These are phyloP conservation scores for Beta corolliflora DNA, from an alignment of 179 eudicot genomes.

Conservation along the genomic window DNA sequence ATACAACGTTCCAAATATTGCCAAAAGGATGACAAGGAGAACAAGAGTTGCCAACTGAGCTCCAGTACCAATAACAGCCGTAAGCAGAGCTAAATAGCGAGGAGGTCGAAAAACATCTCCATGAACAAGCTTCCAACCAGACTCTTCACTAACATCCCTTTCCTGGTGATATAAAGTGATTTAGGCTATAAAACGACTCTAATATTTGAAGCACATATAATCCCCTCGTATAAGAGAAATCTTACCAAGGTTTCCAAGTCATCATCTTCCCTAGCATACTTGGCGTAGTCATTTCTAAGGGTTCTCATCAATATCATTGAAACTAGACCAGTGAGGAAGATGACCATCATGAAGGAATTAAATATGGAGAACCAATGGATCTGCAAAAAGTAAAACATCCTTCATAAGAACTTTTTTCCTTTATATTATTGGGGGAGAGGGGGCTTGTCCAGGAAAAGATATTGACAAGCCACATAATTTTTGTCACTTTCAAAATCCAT, in stretches of 20 bases:
- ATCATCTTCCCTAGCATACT: slow-evolving; percentile 98
- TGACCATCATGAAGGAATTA: slow-evolving; percentile 99
- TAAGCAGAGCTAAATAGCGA: slow-evolving; percentile 62
- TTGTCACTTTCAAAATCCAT: background rate
- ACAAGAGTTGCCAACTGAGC: slow-evolving; percentile 87
- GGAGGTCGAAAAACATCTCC: slow-evolving; percentile 97
- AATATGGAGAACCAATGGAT: slow-evolving; percentile 94
- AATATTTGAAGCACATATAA: slow-evolving; percentile 10
- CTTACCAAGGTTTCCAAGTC: slow-evolving; percentile 89
- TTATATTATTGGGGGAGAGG: background rate
- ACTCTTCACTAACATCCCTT: slow-evolving; percentile 90
- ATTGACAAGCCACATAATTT: background rate
- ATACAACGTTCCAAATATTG: slow-evolving; percentile 83
- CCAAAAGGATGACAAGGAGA: slow-evolving; percentile 81
- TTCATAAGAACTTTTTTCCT: background rate
- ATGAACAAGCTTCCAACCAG: slow-evolving; percentile 98
- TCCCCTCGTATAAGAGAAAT: slow-evolving; percentile 4
- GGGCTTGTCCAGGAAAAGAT: background rate
- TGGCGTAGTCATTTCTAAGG: slow-evolving; percentile 94
- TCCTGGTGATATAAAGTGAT: slow-evolving; percentile 47
- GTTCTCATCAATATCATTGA: slow-evolving; percentile 98
- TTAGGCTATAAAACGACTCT: slow-evolving; percentile 14
- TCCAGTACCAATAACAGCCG: slow-evolving; percentile 89
- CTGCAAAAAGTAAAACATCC: background rate
- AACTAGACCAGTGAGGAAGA: slow-evolving; percentile 92